Percentiles rank a stretch among this genome's conserved stretches.
Conservation (phyloP, 768 basidiomycete species). For the Mycena alexandri region DNA sequence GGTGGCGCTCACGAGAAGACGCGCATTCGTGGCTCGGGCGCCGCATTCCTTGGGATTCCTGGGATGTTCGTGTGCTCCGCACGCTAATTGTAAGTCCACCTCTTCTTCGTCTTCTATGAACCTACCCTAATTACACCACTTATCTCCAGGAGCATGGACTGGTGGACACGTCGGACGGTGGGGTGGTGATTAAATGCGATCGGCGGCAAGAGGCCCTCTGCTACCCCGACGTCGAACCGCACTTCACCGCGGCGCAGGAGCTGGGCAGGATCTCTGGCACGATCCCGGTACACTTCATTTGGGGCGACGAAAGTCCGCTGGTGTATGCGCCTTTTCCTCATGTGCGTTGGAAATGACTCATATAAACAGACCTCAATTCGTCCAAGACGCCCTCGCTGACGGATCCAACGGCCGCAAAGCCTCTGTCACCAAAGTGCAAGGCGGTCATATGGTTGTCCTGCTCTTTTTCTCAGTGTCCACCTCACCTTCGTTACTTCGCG, state of each 20-base stretch:
- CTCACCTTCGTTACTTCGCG: no score
- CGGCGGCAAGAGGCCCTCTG: conserved; percentile 21
- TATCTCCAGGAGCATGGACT: conserved; percentile 55
- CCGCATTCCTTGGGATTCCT: conserved; percentile 59
- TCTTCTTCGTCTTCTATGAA: not conserved
- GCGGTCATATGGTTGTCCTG: conserved; percentile 45
- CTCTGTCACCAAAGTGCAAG: conserved; percentile 43
- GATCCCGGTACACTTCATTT: conserved; percentile 28
- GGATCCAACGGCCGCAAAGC: conserved; percentile 40
- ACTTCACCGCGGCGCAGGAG: conserved; percentile 19
- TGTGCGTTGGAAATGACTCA: not conserved
- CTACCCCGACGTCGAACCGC: conserved; percentile 22
- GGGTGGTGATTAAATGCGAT: conserved; percentile 26
- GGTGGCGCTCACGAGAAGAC: conserved; percentile 56
- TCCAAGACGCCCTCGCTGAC: conserved; percentile 45
- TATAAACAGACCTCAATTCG: conserved; percentile 39
- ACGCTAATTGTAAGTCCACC: conserved; percentile 52
- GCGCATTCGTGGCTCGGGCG: conserved; percentile 59
- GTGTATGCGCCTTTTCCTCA: conserved; percentile 30
- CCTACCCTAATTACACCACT: not conserved
- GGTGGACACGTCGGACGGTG: conserved; percentile 42
- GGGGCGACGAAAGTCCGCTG: conserved; percentile 21
- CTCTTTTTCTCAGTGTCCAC: no score
- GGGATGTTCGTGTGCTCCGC: conserved; percentile 57
- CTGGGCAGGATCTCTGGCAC: conserved; percentile 7